Evolutionary conservation across 1,284 basidiomycete genomes (phyloP), one percentile per base, ranked within the genome.

Genomic region (Sparassis latifolia): DNA sequence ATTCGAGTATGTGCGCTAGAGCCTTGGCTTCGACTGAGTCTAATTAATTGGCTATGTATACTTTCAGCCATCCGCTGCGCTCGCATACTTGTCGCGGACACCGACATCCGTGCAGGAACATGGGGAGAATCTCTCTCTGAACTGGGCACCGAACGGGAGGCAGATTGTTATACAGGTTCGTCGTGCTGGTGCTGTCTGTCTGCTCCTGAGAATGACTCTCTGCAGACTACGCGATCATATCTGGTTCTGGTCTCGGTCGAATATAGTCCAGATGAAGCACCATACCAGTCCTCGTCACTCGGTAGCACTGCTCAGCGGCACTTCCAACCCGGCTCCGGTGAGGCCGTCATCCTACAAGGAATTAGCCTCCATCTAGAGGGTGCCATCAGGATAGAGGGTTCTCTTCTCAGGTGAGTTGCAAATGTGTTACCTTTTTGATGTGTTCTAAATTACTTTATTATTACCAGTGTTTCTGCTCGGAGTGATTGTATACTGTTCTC

Each of bases 81-180:
- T 95, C 55, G 83, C 89, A 10, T 78, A 84, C 56, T 74, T 93
- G 27, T 76, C 82, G 33, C 81, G 92, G 45, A 88, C 88, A n/a
- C 68, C 78, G 5, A 77, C 79, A 2, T 92, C 89, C n/a, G 68
- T 94, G 31, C 66, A 77, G 43, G 82, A 90, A 52, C 92, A 93
- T 65, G 92, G 92, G 20, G 78, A 82, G 57, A 95, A 92, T 60
- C 57, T 74, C 20, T 71, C 77, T 44, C 81, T 81, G 20, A 78
- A 82, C 58, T 96, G 92, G 92, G 80, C 90, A 9, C 81, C 82
- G 46, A 89, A 93, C 65, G 84, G 86, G 29, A 76, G 77, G 56
- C 76, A 82, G 55, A 79, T 96, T 44, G 80, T 93, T 47, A 78
- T 96, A 10, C 81, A 89, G 66, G 92, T 88, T 55, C 49, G 79